Evolutionary conservation across 176 grass and related monocot genomes (phyloP), one percentile per base, ranked within the genome.

Genomic region (Eleusine indica): DNA sequence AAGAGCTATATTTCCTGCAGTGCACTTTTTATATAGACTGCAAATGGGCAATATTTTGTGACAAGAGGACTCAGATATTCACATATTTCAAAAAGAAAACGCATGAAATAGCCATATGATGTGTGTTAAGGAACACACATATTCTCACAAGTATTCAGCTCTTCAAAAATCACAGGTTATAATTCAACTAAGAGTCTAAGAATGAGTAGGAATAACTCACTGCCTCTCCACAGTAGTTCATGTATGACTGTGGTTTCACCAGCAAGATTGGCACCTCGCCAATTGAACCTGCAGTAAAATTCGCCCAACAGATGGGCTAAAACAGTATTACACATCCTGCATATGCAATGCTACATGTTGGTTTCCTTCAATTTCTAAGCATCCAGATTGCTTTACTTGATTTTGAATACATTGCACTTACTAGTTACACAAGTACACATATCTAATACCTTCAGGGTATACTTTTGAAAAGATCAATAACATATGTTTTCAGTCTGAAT

Each of bases 181-280:
- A 58, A 81, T 65, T 48, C 62, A 64, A 62, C 4, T 75, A 74
- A 32, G 22, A 81, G 70, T 44, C 4, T 75, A 74, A 32, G 17
- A 81, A 76, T 44, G 43, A 46, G 32, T 32, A 85, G 58, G 38
- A 61, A 75, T 56, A 72, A 94, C 92, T 91, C 57, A 94, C 93
- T 57, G 89, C 87, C 86, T 99, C 96, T 42, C 91, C 91, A 14
- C 89, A 89, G 83, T 94, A 99, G 84, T 99, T 99, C 89, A 96
- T 94, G 78, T 99, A 99, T 47, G 93, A 85, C 42, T 99, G 93
- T 28, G 97, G 97, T 82, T 99, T 96, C 82, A 92, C 89, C 81
- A 96, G 65, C 74, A 94, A 80, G 84, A 96, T 83, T 73, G 96
- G 93, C 35, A 99, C 91, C 68, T 90, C 78, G n/a, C 97, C 91